Evolutionary conservation across 768 basidiomycete genomes (phyloP).

Genomic region (Gyrodon lividus): DNA sequence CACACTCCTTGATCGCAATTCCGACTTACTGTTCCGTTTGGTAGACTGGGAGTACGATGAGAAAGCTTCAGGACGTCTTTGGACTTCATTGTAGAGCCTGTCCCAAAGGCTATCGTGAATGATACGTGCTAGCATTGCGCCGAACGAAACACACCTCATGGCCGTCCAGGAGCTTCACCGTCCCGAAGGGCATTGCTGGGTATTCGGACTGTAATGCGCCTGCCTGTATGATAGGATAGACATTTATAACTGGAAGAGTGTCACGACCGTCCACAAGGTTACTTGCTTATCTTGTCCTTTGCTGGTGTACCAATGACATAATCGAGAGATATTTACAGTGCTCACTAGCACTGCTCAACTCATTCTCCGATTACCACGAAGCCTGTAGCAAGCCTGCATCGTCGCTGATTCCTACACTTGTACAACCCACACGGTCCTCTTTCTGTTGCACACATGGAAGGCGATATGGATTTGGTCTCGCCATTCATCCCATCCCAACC

Average conservation of each 20-base stretch:
- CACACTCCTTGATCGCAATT: conserved; percentile 45
- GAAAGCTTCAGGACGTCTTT: conserved; percentile 39
- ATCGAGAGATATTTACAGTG: too few relatives aligned
- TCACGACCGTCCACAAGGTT: too few relatives aligned
- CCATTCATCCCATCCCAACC: conserved; percentile 23
- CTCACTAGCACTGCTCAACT: too few relatives aligned
- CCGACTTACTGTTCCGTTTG: conserved; percentile 37
- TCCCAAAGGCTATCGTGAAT: conserved; percentile 54
- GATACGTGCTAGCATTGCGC: background rate
- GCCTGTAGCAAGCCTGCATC: background rate
- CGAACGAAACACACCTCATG: conserved; percentile 29
- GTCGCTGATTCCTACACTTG: too few relatives aligned
- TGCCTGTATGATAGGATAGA: too few relatives aligned
- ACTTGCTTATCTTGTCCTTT: too few relatives aligned
- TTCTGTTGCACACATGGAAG: conserved; percentile 15
- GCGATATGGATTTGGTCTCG: conserved; percentile 2
- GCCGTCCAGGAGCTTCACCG: conserved; percentile 42
- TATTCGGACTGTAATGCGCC: too few relatives aligned
- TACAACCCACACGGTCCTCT: conserved; percentile 4
- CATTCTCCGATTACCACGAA: too few relatives aligned
- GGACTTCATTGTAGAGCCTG: conserved; percentile 40
- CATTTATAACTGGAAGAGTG: too few relatives aligned
- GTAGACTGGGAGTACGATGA: conserved; percentile 18
- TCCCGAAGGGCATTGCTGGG: conserved; percentile 40
- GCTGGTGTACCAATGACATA: too few relatives aligned